Percentiles rank a stretch among this genome's conserved stretches.
phyloP scores from a whole-genome alignment of 768 basidiomycete genomes.

The Hortiboletus campestris region DNA sequence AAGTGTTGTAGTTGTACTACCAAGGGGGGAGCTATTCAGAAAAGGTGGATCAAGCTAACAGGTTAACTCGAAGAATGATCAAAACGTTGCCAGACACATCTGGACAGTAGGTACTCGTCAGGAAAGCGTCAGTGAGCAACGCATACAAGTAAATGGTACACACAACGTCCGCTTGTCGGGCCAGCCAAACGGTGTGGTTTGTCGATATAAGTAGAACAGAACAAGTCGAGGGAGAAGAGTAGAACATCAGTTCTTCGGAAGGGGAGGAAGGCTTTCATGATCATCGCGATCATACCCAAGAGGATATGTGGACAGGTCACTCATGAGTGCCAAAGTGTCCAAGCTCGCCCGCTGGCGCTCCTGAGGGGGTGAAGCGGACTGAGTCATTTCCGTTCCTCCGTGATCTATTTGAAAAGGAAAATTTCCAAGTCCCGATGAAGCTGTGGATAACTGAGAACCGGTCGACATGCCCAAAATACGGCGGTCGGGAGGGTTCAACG shows the following conservation, averaged over 20 bases:
- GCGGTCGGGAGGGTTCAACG: constrained; percentile 48
- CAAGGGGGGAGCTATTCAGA: constrained; percentile 1
- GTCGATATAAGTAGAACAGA: constrained; percentile 9
- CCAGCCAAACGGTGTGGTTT: constrained; percentile 27
- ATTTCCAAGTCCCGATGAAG: constrained; percentile 76
- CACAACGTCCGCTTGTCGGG: constrained; percentile 22
- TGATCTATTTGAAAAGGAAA: constrained; percentile 87
- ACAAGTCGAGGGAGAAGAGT: background rate
- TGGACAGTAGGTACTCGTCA: constrained; percentile 11
- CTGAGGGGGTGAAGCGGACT: constrained; percentile 37
- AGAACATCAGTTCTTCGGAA: constrained; percentile 26
- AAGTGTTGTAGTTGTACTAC: background rate
- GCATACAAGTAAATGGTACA: constrained; percentile 30
- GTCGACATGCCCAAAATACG: constrained; percentile 69
- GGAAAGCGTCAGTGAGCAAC: constrained; percentile 18
- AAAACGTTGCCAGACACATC: background rate
- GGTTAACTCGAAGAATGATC: constrained; percentile 1
- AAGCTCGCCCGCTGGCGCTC: constrained; percentile 72
- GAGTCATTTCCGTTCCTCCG: constrained; percentile 39
- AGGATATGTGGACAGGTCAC: constrained; percentile 80
- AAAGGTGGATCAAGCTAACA: constrained; percentile 2
- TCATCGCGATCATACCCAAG: constrained; percentile 61
- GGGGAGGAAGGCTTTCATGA: constrained; percentile 22
- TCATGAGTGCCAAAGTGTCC: constrained; percentile 81
- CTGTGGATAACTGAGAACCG: constrained; percentile 72